Evolutionary conservation across 2,329 filamentous ascomycete genomes (phyloP), one percentile per base, ranked within the genome.

Genomic region (Alternaria atra): DNA sequence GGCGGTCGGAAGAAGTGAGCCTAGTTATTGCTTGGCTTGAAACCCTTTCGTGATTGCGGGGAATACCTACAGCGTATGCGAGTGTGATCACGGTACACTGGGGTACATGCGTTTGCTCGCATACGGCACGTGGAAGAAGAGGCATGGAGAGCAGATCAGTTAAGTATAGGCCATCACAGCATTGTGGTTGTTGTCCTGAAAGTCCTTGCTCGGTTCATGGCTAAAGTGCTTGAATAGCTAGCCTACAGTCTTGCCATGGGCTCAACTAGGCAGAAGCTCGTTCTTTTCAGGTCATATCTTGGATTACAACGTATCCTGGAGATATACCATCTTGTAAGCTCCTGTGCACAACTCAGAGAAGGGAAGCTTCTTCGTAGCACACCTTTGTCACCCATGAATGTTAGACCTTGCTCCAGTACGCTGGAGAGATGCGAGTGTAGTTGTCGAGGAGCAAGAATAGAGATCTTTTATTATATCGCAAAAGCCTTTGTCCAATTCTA

Each of bases 1-100:
- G 84, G 87, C 2, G 29, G 34, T 57, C 83, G 87, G 68, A 87
- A 86, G 73, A 90, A 91, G 82, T 90, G 60, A 69, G 47, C 37
- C 12, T 47, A 2, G n/a, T 25, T n/a, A 4, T 12, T 6, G 37
- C 7, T 8, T 25, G 47, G 13, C 15, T 47, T 44, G 40, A 29
- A 17, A 27, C 39, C 39, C 40, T 52, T 17, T 35, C 30, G 46
- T 27, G 34, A 35, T n/a, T 23, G 44, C 10, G 4, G 44, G 4
- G 29, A 34, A 23, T 23, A 3, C 13, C 10, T n/a, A 6, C 20
- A 15, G 12, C 1, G 3, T 5, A 4, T 43, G 20, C 17, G 5
- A 12, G 12, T 8, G 9, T 13, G 10, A 2, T 1, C 20, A 25
- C 5, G 9, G 2, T 23, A 5, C 13, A 0, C n/a, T 20, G 20